phyloP scores from a whole-genome alignment of 2,329 filamentous ascomycete genomes.

The Colletotrichum lentis region DNA sequence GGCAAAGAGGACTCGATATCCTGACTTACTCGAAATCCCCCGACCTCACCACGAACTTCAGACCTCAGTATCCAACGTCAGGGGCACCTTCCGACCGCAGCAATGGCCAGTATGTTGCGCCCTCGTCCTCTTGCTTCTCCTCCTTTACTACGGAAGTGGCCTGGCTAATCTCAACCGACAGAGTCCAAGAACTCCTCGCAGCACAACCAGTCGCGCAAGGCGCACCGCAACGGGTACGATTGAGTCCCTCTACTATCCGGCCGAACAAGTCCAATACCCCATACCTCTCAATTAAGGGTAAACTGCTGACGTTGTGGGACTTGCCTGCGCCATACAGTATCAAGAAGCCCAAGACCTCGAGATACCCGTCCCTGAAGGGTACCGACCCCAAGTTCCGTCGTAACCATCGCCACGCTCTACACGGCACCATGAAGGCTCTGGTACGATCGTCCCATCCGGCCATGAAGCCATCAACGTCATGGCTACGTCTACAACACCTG shows the following conservation, averaged over 20 bases:
- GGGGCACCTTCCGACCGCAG: constrained; percentile 43
- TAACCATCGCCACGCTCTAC: constrained; percentile 99
- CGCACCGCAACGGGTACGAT: constrained; percentile 97
- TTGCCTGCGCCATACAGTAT: constrained; percentile 68
- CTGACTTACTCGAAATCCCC: constrained; percentile 22
- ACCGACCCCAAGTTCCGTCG: constrained; percentile 99
- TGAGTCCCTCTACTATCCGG: neutral
- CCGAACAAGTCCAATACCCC: neutral
- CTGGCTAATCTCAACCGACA: constrained; percentile 50
- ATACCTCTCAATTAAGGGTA: neutral
- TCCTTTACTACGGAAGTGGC: constrained; percentile 42
- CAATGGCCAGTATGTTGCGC: constrained; percentile 52
- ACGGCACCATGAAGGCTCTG: constrained; percentile 97
- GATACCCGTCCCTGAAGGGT: constrained; percentile 98
- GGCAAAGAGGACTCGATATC: constrained; percentile 22
- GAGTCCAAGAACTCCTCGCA: constrained; percentile 99
- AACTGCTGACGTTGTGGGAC: constrained; percentile 12
- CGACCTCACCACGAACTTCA: constrained; percentile 20
- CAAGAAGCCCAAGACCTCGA: constrained; percentile 99
- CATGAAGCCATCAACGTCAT: neutral
- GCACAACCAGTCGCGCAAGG: constrained; percentile 98
- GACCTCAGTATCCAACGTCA: constrained; percentile 29
- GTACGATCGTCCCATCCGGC: constrained; percentile 65
- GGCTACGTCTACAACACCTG: constrained; percentile 9
- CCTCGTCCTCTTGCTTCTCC: neutral